Conservation (phyloP, 78 protist genomes). For the Dictyostelium intermedium region DNA sequence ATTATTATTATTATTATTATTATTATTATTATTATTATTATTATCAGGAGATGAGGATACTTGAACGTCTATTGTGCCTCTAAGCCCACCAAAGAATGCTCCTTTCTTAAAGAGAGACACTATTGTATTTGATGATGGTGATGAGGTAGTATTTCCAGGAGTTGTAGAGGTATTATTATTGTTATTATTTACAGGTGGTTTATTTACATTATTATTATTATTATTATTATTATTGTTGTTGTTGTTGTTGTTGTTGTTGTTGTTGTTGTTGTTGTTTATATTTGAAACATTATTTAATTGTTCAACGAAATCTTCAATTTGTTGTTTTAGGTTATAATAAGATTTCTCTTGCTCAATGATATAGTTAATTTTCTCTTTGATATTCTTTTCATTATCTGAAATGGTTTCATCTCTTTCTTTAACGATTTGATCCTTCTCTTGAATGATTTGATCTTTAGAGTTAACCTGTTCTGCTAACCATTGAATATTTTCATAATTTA, state of each 20-base stretch:
- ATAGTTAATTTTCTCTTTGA: constrained; percentile 28
- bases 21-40: background rate
- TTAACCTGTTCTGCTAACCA: background rate
- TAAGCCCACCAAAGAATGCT: background rate
- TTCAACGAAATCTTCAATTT: constrained; percentile 40
- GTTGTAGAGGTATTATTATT: background rate
- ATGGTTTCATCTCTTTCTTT: constrained; percentile 31
- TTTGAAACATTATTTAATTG: background rate
- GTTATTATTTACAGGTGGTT: background rate
- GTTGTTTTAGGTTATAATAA: constrained; percentile 10
- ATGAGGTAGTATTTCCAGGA: background rate
- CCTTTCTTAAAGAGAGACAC: background rate
- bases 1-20: background rate
- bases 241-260: no score
- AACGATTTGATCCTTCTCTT: background rate
- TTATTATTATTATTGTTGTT: no score
- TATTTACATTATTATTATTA: no score
- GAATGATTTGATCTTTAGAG: background rate
- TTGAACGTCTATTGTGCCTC: background rate
- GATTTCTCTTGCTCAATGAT: constrained; percentile 51
- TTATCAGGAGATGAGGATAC: background rate
- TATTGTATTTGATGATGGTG: background rate
- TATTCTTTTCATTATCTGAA: background rate
- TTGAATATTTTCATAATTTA: background rate
- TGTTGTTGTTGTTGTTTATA: background rate